These are phyloP conservation scores for Colletotrichum graminicola DNA, from an alignment of 2,329 filamentous ascomycete species.

Conservation along the genomic window DNA sequence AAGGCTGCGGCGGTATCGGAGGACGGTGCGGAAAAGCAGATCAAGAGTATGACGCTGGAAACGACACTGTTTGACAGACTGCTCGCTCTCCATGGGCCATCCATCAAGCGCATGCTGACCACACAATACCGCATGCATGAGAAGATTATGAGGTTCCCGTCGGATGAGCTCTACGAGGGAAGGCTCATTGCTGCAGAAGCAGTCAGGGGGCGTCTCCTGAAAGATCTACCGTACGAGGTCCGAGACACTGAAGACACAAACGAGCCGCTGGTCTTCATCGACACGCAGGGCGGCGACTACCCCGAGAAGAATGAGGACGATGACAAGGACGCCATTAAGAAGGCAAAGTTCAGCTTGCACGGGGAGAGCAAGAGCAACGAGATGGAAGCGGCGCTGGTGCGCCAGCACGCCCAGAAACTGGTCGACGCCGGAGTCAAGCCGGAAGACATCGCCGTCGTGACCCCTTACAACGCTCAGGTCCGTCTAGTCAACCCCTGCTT, in stretches of 20 bases:
- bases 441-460: slow-evolving; percentile 92
- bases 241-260: slow-evolving; percentile 85
- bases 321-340: slow-evolving; percentile 61
- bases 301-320: slow-evolving; percentile 85
- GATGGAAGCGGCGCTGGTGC: slow-evolving; percentile 86
- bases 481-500: slow-evolving; percentile 26
- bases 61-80: slow-evolving; percentile 94
- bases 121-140: slow-evolving; percentile 99
- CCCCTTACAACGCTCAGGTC: slow-evolving; percentile 95
- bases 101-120: slow-evolving; percentile 94
- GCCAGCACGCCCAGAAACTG: slow-evolving; percentile 79
- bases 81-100: slow-evolving; percentile 81
- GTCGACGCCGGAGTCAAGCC: slow-evolving; percentile 83
- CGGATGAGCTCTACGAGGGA: slow-evolving; percentile 85
- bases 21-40: slow-evolving; percentile 53
- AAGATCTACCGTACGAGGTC: slow-evolving; percentile 82
- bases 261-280: slow-evolving; percentile 92
- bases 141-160: slow-evolving; percentile 94
- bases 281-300: slow-evolving; percentile 95
- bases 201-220: slow-evolving; percentile 81
- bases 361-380: slow-evolving; percentile 88
- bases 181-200: slow-evolving; percentile 84
- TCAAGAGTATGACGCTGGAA: slow-evolving; percentile 76
- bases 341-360: slow-evolving; percentile 59
- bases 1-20: slow-evolving; percentile 47